A percentile compares a stretch with the other conserved stretches of the same genome.
Evolutionary conservation across 768 basidiomycete species (phyloP).

Genomic region (Lactarius sp.): DNA sequence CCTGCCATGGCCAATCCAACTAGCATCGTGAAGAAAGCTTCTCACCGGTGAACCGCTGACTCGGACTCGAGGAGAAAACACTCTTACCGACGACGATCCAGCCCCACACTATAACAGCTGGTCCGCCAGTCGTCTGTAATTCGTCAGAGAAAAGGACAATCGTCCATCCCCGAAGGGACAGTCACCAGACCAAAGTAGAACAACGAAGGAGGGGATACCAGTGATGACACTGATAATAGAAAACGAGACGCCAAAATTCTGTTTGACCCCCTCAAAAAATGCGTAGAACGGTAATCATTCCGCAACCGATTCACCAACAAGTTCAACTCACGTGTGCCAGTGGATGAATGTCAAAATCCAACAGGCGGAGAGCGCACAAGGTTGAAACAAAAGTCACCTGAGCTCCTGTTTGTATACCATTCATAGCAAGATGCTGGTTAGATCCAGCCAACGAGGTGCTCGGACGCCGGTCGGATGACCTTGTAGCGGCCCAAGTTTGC

Average conservation of each 20-base stretch:
- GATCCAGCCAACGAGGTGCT: too few relatives aligned
- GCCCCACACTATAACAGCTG: conserved; percentile 74
- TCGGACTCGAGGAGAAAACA: neutral
- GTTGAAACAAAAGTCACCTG: conserved; percentile 38
- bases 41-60: neutral
- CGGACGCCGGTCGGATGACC: too few relatives aligned
- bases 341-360: neutral
- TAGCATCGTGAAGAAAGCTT: conserved; percentile 62
- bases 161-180: conserved; percentile 6
- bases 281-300: neutral
- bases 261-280: conserved; percentile 5
- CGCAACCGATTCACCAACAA: conserved; percentile 42
- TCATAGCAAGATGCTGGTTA: too few relatives aligned
- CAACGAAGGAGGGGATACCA: conserved; percentile 61
- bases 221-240: conserved; percentile 74
- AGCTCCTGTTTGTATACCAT: conserved; percentile 74
- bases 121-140: conserved; percentile 65
- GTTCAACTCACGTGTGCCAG: conserved; percentile 52
- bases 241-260: conserved; percentile 75
- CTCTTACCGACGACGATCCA: conserved; percentile 58
- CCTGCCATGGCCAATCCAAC: conserved; percentile 77
- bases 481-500: too few relatives aligned
- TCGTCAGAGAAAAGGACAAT: neutral
- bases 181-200: conserved; percentile 65
- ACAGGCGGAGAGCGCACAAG: neutral